Percentiles rank a stretch among this genome's conserved stretches.
phyloP scores from a whole-genome alignment of 768 basidiomycete genomes.

The Suillus spraguei region DNA sequence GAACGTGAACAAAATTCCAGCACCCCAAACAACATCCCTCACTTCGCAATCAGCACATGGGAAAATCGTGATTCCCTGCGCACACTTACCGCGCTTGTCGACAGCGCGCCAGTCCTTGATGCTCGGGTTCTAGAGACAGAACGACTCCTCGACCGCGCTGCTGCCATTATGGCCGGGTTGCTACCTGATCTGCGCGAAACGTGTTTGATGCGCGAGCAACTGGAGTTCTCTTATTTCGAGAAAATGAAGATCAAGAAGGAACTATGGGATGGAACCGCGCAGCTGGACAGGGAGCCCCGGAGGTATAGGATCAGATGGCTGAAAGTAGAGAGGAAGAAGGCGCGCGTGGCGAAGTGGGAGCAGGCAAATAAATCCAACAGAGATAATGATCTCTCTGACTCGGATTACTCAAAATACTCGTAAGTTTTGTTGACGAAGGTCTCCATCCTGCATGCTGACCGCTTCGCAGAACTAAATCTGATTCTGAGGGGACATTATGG shows the following conservation, averaged over 20 bases:
- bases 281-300: conserved; percentile 23
- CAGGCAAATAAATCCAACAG: conserved; percentile 19
- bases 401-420: conserved; percentile 26
- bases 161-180: conserved; percentile 17
- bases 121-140: conserved; percentile 22
- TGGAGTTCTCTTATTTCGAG: conserved; percentile 27
- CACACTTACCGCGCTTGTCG: conserved; percentile 25
- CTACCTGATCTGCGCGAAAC: conserved; percentile 24
- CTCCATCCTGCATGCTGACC: not conserved
- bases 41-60: conserved; percentile 21
- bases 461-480: conserved; percentile 8
- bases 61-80: conserved; percentile 32
- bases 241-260: conserved; percentile 34
- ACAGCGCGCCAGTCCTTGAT: conserved; percentile 24
- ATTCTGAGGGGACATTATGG: conserved; percentile 11
- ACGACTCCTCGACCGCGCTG: conserved; percentile 21
- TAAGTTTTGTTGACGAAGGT: conserved; percentile 17
- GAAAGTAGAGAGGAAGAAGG: conserved; percentile 22
- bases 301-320: conserved; percentile 31
- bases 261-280: conserved; percentile 35
- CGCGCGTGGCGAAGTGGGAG: conserved; percentile 22
- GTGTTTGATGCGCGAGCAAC: conserved; percentile 25
- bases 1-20: not conserved
- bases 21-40: not conserved
- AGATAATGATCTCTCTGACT: conserved; percentile 15